These are phyloP conservation scores for Glycine latifolia DNA, from an alignment of 306 rosid species.

Conservation along the genomic window DNA sequence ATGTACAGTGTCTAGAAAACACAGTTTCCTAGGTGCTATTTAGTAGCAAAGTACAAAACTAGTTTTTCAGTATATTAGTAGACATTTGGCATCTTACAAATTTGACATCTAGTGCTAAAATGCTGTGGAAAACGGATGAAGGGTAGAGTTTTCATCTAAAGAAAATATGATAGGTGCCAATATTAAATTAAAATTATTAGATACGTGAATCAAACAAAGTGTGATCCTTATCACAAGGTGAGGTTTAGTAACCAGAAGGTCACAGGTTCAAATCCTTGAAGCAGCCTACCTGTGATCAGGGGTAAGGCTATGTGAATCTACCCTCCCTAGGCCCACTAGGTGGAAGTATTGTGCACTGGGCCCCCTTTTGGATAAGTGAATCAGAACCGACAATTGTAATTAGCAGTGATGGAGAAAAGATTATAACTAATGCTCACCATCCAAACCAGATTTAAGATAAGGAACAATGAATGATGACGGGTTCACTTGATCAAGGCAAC, in stretches of 20 bases:
- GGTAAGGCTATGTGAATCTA: neutral
- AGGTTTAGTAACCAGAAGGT: neutral
- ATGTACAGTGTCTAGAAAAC: neutral
- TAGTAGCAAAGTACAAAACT: conserved; percentile 3
- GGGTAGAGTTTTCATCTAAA: conserved; percentile 3
- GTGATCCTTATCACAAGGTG: neutral
- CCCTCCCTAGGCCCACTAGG: neutral
- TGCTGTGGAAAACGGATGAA: conserved; percentile 36
- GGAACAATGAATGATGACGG: conserved; percentile 98
- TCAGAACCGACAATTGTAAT: conserved; percentile 36
- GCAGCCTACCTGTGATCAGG: neutral
- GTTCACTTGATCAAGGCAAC: conserved; percentile 99
- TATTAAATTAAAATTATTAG: neutral
- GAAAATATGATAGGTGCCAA: conserved; percentile 18
- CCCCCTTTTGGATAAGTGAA: neutral
- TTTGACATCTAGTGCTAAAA: conserved; percentile 3
- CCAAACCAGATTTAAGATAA: conserved; percentile 93
- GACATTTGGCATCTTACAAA: conserved; percentile 12
- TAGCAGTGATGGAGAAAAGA: conserved; percentile 4
- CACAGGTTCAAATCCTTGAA: neutral
- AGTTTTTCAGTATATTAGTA: neutral
- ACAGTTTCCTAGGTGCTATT: conserved; percentile 24
- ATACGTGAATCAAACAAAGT: no score
- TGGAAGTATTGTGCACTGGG: neutral
- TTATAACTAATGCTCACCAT: conserved; percentile 66